phyloP scores from a whole-genome alignment of 805 yeast species.

The Wickerhamiella vanderwaltii region DNA sequence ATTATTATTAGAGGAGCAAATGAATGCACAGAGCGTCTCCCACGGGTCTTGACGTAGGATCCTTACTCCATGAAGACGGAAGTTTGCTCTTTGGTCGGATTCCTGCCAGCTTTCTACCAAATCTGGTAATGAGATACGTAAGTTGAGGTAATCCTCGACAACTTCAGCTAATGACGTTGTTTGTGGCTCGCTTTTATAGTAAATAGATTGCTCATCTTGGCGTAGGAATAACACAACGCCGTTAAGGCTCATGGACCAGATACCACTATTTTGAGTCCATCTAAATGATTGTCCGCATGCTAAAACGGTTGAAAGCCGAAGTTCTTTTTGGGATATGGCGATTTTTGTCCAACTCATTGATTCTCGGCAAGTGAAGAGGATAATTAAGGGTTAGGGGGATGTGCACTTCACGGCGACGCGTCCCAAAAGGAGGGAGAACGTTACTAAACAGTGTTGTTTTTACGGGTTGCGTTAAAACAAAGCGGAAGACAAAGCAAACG shows the following conservation, averaged over 20 bases:
- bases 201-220: conserved; percentile 42
- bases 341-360: conserved; percentile 8
- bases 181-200: conserved; percentile 33
- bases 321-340: background rate
- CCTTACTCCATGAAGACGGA: conserved; percentile 53
- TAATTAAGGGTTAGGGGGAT: background rate
- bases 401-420: too few species aligned
- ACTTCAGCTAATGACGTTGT: conserved; percentile 32
- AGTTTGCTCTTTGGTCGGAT: conserved; percentile 33
- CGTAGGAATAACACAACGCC: conserved; percentile 51
- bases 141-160: conserved; percentile 51
- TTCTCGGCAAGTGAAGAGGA: too few species aligned
- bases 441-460: too few species aligned
- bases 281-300: conserved; percentile 80
- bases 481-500: too few species aligned
- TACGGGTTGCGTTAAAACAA: too few species aligned
- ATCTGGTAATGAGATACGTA: conserved; percentile 40
- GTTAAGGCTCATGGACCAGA: conserved; percentile 41
- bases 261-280: conserved; percentile 53
- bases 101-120: conserved; percentile 52
- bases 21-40: conserved; percentile 84
- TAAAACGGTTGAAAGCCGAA: conserved; percentile 36
- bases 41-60: conserved; percentile 91
- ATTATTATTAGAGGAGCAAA: conserved; percentile 92
- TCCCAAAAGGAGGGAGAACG: too few species aligned